phyloP scores from a whole-genome alignment of 352 stramenopile genomes.

The Phytophthora kernoviae region DNA sequence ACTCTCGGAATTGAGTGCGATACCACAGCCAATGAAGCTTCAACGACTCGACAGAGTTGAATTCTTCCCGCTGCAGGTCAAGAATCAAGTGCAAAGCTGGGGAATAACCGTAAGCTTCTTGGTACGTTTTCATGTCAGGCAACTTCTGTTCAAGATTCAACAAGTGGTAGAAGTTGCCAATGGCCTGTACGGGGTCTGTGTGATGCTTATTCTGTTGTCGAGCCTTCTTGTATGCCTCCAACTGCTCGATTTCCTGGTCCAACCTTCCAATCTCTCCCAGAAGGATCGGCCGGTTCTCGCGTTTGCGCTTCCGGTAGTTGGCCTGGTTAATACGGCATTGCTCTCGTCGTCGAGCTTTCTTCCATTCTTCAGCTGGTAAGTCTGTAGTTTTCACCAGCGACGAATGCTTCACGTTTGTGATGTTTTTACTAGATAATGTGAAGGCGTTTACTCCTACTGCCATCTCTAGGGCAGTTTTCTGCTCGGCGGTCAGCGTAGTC shows the following conservation, averaged over 20 bases:
- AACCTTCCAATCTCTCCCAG: constrained; percentile 35
- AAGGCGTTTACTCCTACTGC: constrained; percentile 14
- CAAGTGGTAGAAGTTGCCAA: constrained; percentile 41
- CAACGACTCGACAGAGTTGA: constrained; percentile 42
- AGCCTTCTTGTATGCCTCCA: constrained; percentile 14
- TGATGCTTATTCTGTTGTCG: background rate
- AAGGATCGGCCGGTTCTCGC: constrained; percentile 25
- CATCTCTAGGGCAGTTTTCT: constrained; percentile 22
- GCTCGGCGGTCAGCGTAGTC: constrained; percentile 18
- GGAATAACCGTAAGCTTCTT: constrained; percentile 16
- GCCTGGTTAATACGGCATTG: constrained; percentile 67
- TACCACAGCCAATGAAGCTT: constrained; percentile 53
- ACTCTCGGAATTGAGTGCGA: constrained; percentile 46
- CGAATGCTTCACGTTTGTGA: background rate
- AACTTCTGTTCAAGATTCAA: constrained; percentile 16
- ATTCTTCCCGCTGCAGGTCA: constrained; percentile 45
- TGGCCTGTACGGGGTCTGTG: constrained; percentile 22
- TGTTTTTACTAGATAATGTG: background rate
- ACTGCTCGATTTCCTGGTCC: constrained; percentile 41
- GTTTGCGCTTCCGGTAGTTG: constrained; percentile 63
- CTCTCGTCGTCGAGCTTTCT: constrained; percentile 53
- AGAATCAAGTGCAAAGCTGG: constrained; percentile 33
- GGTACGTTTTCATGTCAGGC: background rate
- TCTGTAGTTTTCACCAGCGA: background rate
- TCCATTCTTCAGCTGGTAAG: constrained; percentile 18